These are phyloP conservation scores for Rasamsonia emersonii DNA, from an alignment of 2,329 filamentous ascomycete genomes.

Conservation along the genomic window DNA sequence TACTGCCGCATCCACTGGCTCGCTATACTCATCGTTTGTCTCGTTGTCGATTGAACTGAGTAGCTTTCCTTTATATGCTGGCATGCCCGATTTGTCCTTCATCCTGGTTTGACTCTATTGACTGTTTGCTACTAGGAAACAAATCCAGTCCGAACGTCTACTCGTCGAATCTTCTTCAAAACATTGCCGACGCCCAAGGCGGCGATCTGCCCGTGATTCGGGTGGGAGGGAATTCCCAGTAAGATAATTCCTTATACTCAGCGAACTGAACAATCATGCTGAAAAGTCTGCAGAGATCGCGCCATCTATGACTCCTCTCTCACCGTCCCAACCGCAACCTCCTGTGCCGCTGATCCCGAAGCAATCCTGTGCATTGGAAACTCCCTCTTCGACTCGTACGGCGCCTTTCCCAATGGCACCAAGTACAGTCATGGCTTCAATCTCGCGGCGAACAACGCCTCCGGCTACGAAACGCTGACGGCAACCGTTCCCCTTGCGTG, in stretches of 20 bases:
- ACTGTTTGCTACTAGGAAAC: neutral
- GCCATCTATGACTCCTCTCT: neutral
- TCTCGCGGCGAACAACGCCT: neutral
- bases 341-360: neutral
- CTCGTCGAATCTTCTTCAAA: neutral
- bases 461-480: neutral
- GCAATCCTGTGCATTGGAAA: slow-evolving; percentile 1
- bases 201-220: neutral
- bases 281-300: neutral
- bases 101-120: neutral
- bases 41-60: neutral
- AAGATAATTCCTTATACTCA: neutral
- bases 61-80: neutral
- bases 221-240: neutral
- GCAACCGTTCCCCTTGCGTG: neutral
- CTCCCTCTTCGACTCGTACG: slow-evolving; percentile 1
- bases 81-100: neutral
- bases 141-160: neutral
- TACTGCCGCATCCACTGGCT: no score
- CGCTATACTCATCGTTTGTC: no score
- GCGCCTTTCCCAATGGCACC: slow-evolving; percentile 1
- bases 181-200: neutral
- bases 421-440: slow-evolving; percentile 1
- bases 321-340: neutral
- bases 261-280: neutral